A percentile compares a stretch with the other conserved stretches of the same genome.
Conservation (phyloP, 768 basidiomycete species). For the Tylopilus sp. region DNA sequence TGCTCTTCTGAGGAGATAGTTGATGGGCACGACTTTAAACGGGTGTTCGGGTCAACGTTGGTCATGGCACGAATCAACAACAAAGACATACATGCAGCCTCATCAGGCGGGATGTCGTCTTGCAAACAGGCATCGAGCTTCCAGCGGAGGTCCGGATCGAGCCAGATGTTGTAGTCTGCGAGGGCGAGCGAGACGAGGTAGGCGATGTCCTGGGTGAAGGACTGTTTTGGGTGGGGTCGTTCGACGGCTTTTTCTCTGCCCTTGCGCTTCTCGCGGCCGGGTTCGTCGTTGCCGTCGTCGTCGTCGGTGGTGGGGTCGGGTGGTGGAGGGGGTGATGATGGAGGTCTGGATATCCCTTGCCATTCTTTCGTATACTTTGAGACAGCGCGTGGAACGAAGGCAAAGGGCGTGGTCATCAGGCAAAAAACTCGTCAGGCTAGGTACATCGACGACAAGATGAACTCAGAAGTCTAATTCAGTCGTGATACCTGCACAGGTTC, state of each 20-base stretch:
- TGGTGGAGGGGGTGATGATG: slow-evolving; percentile 6
- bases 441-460: too few species aligned
- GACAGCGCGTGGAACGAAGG: slow-evolving; percentile 48
- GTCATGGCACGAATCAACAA: background rate
- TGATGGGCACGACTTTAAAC: slow-evolving; percentile 55
- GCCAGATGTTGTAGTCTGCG: slow-evolving; percentile 71
- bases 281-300: background rate
- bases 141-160: slow-evolving; percentile 50
- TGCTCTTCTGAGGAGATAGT: slow-evolving; percentile 43
- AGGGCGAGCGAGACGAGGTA: slow-evolving; percentile 54
- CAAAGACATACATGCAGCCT: slow-evolving; percentile 48
- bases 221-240: slow-evolving; percentile 12
- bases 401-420: slow-evolving; percentile 31
- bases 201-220: slow-evolving; percentile 43
- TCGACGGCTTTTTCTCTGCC: slow-evolving; percentile 21
- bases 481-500: background rate
- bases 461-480: background rate
- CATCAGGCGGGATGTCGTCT: slow-evolving; percentile 8
- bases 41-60: background rate
- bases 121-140: slow-evolving; percentile 38
- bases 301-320: slow-evolving; percentile 5
- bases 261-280: slow-evolving; percentile 8
- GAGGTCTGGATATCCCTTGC: slow-evolving; percentile 13
- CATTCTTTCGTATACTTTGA: slow-evolving; percentile 32
- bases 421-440: too few species aligned